Base-by-base conservation (phyloP, 495 filamentous ascomycete species). In the Beverwykella pulmonaria region DNA sequence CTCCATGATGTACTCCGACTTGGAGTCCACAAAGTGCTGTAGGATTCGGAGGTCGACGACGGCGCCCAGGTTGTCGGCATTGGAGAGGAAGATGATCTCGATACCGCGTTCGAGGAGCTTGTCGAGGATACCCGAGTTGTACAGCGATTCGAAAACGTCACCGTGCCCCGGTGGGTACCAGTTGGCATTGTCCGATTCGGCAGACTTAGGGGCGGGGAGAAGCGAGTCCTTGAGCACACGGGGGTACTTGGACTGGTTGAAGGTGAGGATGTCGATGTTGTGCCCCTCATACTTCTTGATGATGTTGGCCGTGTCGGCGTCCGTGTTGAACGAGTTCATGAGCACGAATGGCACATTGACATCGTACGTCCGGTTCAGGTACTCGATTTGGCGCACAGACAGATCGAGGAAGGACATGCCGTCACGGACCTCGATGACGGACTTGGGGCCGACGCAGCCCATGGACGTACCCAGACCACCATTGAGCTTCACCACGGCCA, bases 221-320 rank as follows among this genome's bases (percentile, higher is more conserved):
- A 97, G 89, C 22, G 94, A 99, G 82, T 99, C 94, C 84, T 96
- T 97, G 80, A 91, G 87, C 77, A 99, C 89, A 82, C 94, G 90
- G 54, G 94, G 94, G 82, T 97, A 99, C 58, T 92, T 86, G 59
- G 95, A 98, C 83, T 99, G 94, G 85, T 99, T 99, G 90, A 99
- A 99, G 76, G 94, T 99, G 77, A 97, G 84, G 77, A 99, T 97
- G 78, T 98, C 93, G 72, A 99, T 93, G 74, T 96, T 96, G 86
- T 99, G 95, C 68, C 94, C 95, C 82, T 99, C 93, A 82, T 99
- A 99, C 83, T 99, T 99, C 88, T 98, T 98, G 82, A 99, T 99
- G 81, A 99, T 99, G 77, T 91, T 94, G 70, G 91, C 89, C 63
- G 94, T 99, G 77, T 99, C 94, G 73, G 93, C 88, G 79, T 98